Conservation (phyloP, 345 rosid species). For the Bruguiera parviflora region DNA sequence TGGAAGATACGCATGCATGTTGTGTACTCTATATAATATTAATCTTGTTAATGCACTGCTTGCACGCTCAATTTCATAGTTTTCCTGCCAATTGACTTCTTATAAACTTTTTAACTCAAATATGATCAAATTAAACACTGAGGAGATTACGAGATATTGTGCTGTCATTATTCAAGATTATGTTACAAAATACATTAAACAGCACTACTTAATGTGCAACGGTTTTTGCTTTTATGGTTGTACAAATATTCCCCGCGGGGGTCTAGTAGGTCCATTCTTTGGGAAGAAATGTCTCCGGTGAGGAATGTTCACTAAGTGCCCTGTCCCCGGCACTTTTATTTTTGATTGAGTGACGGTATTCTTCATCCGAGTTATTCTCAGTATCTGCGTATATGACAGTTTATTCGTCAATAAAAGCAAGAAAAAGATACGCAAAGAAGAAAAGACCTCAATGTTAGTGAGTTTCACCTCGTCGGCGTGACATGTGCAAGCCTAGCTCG, state of each 20-base stretch:
- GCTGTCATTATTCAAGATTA: slow-evolving; percentile 8
- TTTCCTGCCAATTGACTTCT: no score
- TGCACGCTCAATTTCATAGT: no score
- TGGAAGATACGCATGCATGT: no score
- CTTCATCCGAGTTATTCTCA: slow-evolving; percentile 21
- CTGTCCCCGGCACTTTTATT: slow-evolving; percentile 17
- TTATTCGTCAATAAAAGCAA: background rate
- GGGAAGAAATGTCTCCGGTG: slow-evolving; percentile 66
- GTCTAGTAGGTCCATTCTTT: slow-evolving; percentile 74
- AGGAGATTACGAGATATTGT: background rate
- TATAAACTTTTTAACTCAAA: background rate
- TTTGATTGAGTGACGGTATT: slow-evolving; percentile 22
- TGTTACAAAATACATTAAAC: slow-evolving; percentile 4
- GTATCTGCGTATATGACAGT: slow-evolving; percentile 8
- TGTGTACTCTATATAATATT: no score
- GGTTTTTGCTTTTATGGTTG: slow-evolving; percentile 19
- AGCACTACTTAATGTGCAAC: slow-evolving; percentile 1
- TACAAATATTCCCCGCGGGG: background rate
- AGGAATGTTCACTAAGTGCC: slow-evolving; percentile 29
- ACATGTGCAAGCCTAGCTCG: slow-evolving; percentile 31
- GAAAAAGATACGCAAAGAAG: background rate
- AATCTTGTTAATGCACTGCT: no score
- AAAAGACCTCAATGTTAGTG: background rate
- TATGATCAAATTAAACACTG: background rate
- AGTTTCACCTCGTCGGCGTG: slow-evolving; percentile 29